Evolutionary conservation across 148 eudicot genomes (phyloP).

Genomic region (Pouteria glomerata): DNA sequence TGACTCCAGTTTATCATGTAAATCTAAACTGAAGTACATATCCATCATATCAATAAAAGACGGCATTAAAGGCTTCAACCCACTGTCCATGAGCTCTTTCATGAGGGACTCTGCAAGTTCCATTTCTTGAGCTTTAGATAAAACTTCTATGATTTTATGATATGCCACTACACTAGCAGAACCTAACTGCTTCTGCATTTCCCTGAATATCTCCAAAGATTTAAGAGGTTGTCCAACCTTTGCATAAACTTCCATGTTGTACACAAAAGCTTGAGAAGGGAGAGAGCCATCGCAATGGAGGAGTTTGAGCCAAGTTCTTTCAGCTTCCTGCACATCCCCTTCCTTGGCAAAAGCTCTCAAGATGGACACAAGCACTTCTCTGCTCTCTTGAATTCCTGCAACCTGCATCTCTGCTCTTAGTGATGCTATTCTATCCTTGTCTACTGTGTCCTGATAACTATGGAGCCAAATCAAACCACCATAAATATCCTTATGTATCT

Average conservation of each 20-base stretch:
- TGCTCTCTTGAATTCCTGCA: conserved; percentile 51
- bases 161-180: conserved; percentile 44
- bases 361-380: conserved; percentile 69
- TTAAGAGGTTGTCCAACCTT: conserved; percentile 43
- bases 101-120: conserved; percentile 73
- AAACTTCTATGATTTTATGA: conserved; percentile 66
- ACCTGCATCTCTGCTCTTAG: conserved; percentile 61
- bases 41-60: conserved; percentile 54
- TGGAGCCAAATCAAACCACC: conserved; percentile 94
- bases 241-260: conserved; percentile 75
- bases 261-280: conserved; percentile 76
- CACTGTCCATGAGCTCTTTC: conserved; percentile 61
- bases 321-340: conserved; percentile 72
- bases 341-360: conserved; percentile 81
- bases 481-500: conserved; percentile 71
- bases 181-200: conserved; percentile 44
- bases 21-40: conserved; percentile 53
- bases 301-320: conserved; percentile 66
- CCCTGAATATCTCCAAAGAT: conserved; percentile 64
- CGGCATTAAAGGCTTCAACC: conserved; percentile 60
- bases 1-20: conserved; percentile 64
- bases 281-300: conserved; percentile 28
- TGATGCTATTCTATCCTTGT: conserved; percentile 55
- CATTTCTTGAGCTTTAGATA: conserved; percentile 55
- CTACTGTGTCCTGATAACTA: conserved; percentile 79